Base-by-base conservation (phyloP, 305 asterid species). In the Ilex paraguariensis region DNA sequence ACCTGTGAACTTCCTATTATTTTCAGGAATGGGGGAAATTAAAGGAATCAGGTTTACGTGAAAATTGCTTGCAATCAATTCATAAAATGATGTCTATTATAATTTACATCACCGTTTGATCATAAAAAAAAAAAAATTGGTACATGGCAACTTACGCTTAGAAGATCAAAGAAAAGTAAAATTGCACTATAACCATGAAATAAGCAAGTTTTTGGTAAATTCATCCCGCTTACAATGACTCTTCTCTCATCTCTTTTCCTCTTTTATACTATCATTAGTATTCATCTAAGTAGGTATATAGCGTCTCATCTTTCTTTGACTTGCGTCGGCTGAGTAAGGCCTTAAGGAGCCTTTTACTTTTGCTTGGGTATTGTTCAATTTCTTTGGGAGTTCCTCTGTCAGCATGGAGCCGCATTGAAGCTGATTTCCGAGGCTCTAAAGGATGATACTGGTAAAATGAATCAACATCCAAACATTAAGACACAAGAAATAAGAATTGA, bases 281-380 rank as follows among this genome's bases (percentile, higher is more conserved):
- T 74, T 90, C 98, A 75, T 92, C 97, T 78, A 92, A 73, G 70
- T 90, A 92, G 57, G 90, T 86, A 71, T 87, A 92, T 51, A 90
- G 67, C 54, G 58, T 79, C 33, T 92, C 97, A 53, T 92, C 98
- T 80, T 87, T 89, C 95, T 84, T 92, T 10, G 97, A 87, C 75
- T 85, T 92, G 68, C 90, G 87, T 57, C 96, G 80, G 79, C 88
- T 89, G 44, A 92, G 95, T 80, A 89, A 73, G 28, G 96, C 77
- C 67, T 90, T 90, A 58, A 92, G 96, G 55, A 92, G 83, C 3
- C 94, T 95, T 73, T 92, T 92, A 56, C 98, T 85, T 69, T 85
- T 92, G 88, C 97, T 86, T 1, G 94, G 82, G 63, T 64, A 66
- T 36, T 80, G 82, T 36, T 86, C 91, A 1, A 63, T 33, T 16